Percentiles rank a stretch among this genome's conserved stretches.
Evolutionary conservation across 805 yeast species (phyloP).

Genomic region (Peterozyma toletana): DNA sequence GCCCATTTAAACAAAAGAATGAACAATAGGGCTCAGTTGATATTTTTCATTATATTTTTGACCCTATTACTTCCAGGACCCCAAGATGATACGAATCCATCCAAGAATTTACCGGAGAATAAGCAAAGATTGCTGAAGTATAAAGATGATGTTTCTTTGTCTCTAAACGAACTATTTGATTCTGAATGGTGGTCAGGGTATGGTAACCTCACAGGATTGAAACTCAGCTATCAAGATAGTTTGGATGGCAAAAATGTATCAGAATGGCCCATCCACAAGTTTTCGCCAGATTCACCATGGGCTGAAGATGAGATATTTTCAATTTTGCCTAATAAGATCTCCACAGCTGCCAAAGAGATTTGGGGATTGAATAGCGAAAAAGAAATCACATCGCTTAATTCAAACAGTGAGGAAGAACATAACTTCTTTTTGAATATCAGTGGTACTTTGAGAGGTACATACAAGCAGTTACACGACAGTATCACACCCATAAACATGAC

Average conservation of each 20-base stretch:
- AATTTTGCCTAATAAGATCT: conserved; percentile 53
- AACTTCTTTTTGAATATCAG: conserved; percentile 38
- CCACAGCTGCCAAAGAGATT: conserved; percentile 36
- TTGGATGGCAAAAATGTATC: conserved; percentile 33
- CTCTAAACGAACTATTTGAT: conserved; percentile 26
- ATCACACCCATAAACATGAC: conserved; percentile 19
- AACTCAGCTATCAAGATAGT: conserved; percentile 56
- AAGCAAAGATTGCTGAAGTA: conserved; percentile 24
- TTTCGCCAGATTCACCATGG: conserved; percentile 26
- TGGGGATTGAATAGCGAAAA: conserved; percentile 33
- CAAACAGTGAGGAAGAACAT: conserved; percentile 2
- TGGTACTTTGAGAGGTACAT: conserved; percentile 37
- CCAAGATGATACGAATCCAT: conserved; percentile 5
- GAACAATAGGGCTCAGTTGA: conserved; percentile 6
- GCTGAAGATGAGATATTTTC: conserved; percentile 43
- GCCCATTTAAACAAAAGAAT: no score
- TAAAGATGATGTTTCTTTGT: conserved; percentile 22
- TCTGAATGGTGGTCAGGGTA: conserved; percentile 45
- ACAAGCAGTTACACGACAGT: conserved; percentile 15
- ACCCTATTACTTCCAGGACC: conserved; percentile 34
- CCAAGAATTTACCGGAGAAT: conserved; percentile 16
- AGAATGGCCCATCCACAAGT: conserved; percentile 49
- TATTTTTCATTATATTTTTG: conserved; percentile 27
- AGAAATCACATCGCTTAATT: neutral
- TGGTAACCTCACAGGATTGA: conserved; percentile 70